phyloP scores from a whole-genome alignment of 2,329 filamentous ascomycete species.

The Trichoderma sp. region DNA sequence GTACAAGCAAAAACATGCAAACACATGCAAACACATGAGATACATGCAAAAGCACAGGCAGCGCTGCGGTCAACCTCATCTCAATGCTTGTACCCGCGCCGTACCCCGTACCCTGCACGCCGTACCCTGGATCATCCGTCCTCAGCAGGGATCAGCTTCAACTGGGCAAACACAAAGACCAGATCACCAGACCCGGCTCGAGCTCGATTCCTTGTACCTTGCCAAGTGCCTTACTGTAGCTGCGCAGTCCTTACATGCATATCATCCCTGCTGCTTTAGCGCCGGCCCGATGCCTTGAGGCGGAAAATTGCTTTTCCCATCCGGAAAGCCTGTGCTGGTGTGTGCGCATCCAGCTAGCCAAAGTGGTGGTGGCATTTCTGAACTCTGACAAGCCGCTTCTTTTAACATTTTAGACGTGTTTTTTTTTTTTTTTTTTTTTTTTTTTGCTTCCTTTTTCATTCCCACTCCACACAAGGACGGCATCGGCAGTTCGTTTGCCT shows the following conservation, averaged over 20 bases:
- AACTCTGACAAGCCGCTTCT: neutral
- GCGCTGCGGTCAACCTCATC: neutral
- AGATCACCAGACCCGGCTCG: neutral
- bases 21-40: no score
- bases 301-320: neutral
- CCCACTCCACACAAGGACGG: no score
- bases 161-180: neutral
- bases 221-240: neutral
- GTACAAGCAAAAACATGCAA: no score
- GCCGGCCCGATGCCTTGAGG: neutral
- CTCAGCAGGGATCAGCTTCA: neutral
- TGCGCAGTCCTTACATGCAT: conserved; percentile 13
- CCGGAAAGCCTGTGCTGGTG: neutral
- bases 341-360: neutral
- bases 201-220: neutral
- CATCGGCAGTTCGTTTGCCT: neutral
- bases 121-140: neutral
- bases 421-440: neutral
- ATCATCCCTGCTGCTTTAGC: conserved; percentile 18
- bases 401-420: neutral
- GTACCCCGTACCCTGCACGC: neutral
- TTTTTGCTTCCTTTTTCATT: no score
- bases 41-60: neutral
- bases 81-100: neutral
- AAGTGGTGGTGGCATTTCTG: neutral